Base-by-base conservation (phyloP, 2,329 filamentous ascomycete species). In the Ceratocystis eucalypticola region DNA sequence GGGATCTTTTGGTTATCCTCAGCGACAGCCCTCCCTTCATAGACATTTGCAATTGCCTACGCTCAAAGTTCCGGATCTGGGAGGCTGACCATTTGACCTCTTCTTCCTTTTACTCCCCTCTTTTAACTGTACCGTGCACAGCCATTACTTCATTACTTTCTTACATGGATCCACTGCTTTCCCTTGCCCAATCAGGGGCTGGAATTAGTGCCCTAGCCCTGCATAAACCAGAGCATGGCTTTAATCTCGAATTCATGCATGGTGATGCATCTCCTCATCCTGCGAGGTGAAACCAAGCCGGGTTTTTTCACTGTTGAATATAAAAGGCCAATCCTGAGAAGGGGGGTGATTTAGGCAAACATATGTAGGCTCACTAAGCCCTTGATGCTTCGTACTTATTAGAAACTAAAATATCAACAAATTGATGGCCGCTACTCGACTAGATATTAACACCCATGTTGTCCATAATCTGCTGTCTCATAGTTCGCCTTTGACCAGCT, bases 391-490 rank as follows among this genome's bases (percentile, higher is more conserved):
- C 20, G 22, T 25, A 15, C 48, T 20, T 22, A 41, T 41, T 15
- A 45, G 8, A 17, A 37, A 48, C 22, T 4, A 12, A 25, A 22
- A 46, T 30, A 28, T 28, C 3, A 12, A 15, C 17, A 45, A 62
- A 62, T 46, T 62, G 61, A 62, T 45, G 20, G n/a, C 59, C 12
- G 8, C 44, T 48, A 15, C 15, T 2, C 2, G 22, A 25, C 45
- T 50, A 68, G 15, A 68, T 61, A 61, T 66, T 66, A 33, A 68
- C 48, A 5, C 66, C 64, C 61, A 66, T 68, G 50, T 68, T 68
- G 33, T 66, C 62, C 66, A 66, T 66, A 20, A 68, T 48, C 30
- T 66, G 64, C 61, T 66, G 64, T 63, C 66, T 63, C 48, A 68
- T 64, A 5, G 63, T 65, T 20, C 33, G 44, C 22, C 66, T 63